A percentile compares a stretch with the other conserved stretches of the same genome.
Conservation (phyloP, 2,329 filamentous ascomycete species). For the Penicillium freii region DNA sequence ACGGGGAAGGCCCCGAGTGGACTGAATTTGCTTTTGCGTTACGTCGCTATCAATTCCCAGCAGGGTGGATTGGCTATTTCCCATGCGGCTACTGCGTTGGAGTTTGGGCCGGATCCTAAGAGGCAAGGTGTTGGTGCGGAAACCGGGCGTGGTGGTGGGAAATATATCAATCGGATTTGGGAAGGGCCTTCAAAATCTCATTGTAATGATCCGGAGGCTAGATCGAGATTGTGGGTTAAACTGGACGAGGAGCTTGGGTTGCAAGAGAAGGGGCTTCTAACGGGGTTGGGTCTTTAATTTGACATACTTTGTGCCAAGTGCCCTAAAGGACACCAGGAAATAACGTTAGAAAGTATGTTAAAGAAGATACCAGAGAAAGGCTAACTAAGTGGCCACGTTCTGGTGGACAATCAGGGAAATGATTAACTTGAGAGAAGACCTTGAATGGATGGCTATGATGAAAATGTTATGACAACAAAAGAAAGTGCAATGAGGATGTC, state of each 20-base stretch:
- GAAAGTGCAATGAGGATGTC: too few species aligned
- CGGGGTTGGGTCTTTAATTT: neutral
- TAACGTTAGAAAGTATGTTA: neutral
- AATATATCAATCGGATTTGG: conserved; percentile 12
- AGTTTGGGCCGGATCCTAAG: conserved; percentile 2
- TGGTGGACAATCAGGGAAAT: neutral
- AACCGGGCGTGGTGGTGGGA: conserved; percentile 3
- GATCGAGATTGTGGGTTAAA: conserved; percentile 5
- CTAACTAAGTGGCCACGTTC: neutral
- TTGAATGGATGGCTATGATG: neutral
- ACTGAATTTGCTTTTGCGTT: conserved; percentile 1
- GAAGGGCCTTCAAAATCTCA: neutral
- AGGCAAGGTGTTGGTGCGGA: conserved; percentile 1
- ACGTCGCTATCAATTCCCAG: conserved; percentile 7
- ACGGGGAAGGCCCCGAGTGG: neutral
- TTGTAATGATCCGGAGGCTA: conserved; percentile 3
- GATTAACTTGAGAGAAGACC: neutral
- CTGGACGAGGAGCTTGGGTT: conserved; percentile 6
- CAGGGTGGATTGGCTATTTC: conserved; percentile 7
- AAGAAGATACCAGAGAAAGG: neutral
- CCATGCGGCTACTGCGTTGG: neutral
- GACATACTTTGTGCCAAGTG: too few species aligned
- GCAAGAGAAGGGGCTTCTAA: conserved; percentile 1
- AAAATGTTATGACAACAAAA: neutral
- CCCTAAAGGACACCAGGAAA: neutral